Conservation (phyloP, 345 rosid species). For the Arabidopsis thaliana region TAIR10.1 NC_003070.9:26442501-26443000, state of each 20-base stretch:
- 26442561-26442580: constrained; percentile 11
- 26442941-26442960: constrained; percentile 36
- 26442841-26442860: constrained; percentile 8
- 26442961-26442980: constrained; percentile 11
- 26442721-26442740: constrained; percentile 28
- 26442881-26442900: constrained; percentile 15
- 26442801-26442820: neutral
- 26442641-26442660: constrained; percentile 47
- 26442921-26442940: constrained; percentile 40
- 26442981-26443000: constrained; percentile 35
- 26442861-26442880: neutral
- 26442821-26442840: neutral
- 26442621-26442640: constrained; percentile 46
- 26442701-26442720: constrained; percentile 26
- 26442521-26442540: constrained; percentile 8
- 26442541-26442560: neutral
- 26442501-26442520: neutral
- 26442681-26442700: constrained; percentile 36
- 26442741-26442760: constrained; percentile 43
- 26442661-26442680: constrained; percentile 26
- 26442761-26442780: neutral
- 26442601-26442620: constrained; percentile 47
- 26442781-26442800: neutral
- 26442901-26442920: constrained; percentile 16
- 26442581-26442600: constrained; percentile 36